phyloP scores from a whole-genome alignment of 345 rosid genomes.

The Garcia nutans region DNA sequence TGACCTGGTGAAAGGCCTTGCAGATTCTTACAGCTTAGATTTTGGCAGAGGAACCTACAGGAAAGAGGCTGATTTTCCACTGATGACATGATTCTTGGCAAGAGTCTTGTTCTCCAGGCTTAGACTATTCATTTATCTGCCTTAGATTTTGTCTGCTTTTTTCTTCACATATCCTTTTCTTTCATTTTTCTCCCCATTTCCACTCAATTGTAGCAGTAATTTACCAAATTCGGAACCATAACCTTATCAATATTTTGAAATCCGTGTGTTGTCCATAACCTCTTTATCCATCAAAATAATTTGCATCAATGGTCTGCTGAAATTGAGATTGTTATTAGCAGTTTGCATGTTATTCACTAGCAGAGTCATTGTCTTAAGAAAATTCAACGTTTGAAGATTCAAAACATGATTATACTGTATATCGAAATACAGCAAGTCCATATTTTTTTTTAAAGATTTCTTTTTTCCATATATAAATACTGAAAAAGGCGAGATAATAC shows the following conservation, averaged over 20 bases:
- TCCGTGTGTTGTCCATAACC: no score
- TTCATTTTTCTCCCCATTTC: background rate
- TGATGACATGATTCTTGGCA: constrained; percentile 82
- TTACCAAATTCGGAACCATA: background rate
- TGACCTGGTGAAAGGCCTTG: constrained; percentile 82
- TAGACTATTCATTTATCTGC: constrained; percentile 19
- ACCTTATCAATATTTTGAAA: background rate
- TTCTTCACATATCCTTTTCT: background rate
- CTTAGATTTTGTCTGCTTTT: background rate
- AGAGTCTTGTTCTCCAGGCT: constrained; percentile 66
- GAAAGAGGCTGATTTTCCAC: constrained; percentile 91
- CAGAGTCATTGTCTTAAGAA: no score
- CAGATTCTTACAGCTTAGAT: constrained; percentile 90
- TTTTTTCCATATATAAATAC: no score
- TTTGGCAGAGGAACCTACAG: constrained; percentile 86
- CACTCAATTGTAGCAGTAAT: background rate
- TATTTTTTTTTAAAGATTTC: no score
- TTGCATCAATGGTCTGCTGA: no score
- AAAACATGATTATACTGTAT: no score
- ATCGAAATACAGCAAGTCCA: no score
- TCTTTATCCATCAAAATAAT: no score
- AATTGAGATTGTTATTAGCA: no score
- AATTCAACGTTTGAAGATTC: no score
- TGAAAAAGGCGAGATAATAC: no score
- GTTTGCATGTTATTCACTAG: no score